Evolutionary conservation across 495 filamentous ascomycete genomes (phyloP).

Genomic region (Barbatosphaeria neglecta): DNA sequence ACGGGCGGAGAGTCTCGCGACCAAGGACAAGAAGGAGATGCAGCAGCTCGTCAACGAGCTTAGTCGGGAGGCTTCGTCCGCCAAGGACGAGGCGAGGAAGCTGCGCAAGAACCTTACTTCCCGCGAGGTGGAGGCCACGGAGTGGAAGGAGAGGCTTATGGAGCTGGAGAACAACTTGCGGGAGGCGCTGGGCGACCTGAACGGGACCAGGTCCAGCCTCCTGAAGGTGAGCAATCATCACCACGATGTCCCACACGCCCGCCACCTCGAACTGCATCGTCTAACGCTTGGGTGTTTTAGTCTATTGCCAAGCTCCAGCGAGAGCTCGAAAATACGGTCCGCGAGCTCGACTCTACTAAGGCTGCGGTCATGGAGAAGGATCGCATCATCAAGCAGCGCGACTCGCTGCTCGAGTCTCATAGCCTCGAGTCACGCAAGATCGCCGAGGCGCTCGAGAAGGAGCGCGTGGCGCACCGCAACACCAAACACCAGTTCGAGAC

Average conservation of each 20-base stretch:
- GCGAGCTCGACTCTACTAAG: conserved; percentile 69
- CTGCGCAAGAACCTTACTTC: conserved; percentile 70
- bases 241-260: no score
- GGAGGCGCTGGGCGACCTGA: conserved; percentile 69
- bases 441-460: conserved; percentile 81
- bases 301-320: conserved; percentile 79
- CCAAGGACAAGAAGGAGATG: conserved; percentile 75
- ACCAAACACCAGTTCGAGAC: conserved; percentile 81
- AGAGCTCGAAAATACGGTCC: conserved; percentile 69
- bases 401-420: conserved; percentile 78
- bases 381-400: conserved; percentile 77
- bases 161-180: conserved; percentile 83
- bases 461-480: conserved; percentile 69
- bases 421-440: conserved; percentile 77
- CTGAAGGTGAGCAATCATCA: conserved; percentile 45
- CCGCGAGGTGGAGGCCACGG: conserved; percentile 75
- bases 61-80: conserved; percentile 63
- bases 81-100: conserved; percentile 77
- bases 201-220: conserved; percentile 75
- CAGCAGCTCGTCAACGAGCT: conserved; percentile 67
- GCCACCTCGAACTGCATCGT: no score
- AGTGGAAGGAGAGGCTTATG: conserved; percentile 78
- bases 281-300: conserved; percentile 27
- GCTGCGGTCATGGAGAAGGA: conserved; percentile 76
- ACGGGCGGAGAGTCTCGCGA: conserved; percentile 76